Evolutionary conservation across 1,284 basidiomycete species (phyloP).

Genomic region (Garcileccinum viscosum): DNA sequence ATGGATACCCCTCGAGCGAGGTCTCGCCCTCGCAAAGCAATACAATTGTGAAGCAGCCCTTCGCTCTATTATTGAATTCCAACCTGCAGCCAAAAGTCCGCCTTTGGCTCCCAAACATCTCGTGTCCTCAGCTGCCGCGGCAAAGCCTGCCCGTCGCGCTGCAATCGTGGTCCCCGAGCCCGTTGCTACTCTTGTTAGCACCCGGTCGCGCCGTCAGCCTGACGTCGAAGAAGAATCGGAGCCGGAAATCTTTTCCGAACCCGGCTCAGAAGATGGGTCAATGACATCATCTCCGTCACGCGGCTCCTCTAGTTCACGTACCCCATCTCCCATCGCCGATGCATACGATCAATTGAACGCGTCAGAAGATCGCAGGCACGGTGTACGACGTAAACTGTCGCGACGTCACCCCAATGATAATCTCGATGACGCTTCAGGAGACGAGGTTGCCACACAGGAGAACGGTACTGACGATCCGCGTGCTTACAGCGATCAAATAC

Average conservation of each 20-base stretch:
- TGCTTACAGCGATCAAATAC: conserved; percentile 91
- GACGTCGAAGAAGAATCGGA: conserved; percentile 60
- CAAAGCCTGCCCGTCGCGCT: conserved; percentile 60
- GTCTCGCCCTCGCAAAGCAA: conserved; percentile 86
- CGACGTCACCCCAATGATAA: conserved; percentile 46
- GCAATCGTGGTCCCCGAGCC: conserved; percentile 46
- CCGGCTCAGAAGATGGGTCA: conserved; percentile 79
- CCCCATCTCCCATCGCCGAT: conserved; percentile 83
- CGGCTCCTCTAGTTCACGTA: conserved; percentile 85
- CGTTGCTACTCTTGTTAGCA: conserved; percentile 42
- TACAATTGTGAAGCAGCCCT: conserved; percentile 91
- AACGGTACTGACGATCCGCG: conserved; percentile 56
- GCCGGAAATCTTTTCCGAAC: conserved; percentile 62
- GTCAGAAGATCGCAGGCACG: conserved; percentile 48
- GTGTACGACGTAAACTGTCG: conserved; percentile 46
- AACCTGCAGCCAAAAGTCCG: conserved; percentile 90
- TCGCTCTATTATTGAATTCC: conserved; percentile 95
- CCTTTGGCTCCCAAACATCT: conserved; percentile 97
- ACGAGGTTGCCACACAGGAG: conserved; percentile 43
- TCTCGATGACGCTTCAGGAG: conserved; percentile 49
- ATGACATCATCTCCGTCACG: conserved; percentile 88
- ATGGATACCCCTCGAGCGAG: conserved; percentile 97
- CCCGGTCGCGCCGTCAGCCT: conserved; percentile 61
- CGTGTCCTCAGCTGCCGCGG: conserved; percentile 66
- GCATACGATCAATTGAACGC: conserved; percentile 49